These are phyloP conservation scores for Auxenochlorella pyrenoidosa DNA, from an alignment of 139 green algal species.

Conservation along the genomic window DNA sequence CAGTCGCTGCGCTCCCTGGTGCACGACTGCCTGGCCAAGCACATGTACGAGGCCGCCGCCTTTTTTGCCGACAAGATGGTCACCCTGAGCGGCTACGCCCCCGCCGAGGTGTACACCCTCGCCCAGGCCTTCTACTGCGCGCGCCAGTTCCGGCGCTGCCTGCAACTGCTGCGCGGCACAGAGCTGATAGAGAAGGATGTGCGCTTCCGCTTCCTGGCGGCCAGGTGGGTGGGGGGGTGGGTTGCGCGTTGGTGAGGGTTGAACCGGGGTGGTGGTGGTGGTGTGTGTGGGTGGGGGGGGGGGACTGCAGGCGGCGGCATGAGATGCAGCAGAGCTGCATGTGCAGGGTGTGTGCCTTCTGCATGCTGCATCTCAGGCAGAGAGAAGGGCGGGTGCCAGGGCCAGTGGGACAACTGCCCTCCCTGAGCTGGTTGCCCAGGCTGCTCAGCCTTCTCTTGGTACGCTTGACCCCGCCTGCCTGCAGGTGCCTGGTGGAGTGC, in stretches of 20 bases:
- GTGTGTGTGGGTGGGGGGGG: too few relatives aligned
- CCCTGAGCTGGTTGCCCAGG: too few relatives aligned
- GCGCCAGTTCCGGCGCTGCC: slow-evolving; percentile 78
- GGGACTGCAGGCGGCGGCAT: too few relatives aligned
- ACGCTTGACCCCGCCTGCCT: not conserved
- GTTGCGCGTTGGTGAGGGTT: too few relatives aligned
- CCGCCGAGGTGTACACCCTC: slow-evolving; percentile 86
- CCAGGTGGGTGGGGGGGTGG: slow-evolving; percentile 46
- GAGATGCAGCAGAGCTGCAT: too few relatives aligned
- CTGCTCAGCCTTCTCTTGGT: too few relatives aligned
- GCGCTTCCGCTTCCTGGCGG: slow-evolving; percentile 80
- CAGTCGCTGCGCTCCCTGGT: slow-evolving; percentile 62
- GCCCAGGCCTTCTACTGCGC: slow-evolving; percentile 82
- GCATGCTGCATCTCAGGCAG: too few relatives aligned
- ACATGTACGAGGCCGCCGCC: slow-evolving; percentile 85
- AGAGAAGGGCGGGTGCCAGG: too few relatives aligned
- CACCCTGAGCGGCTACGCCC: slow-evolving; percentile 65
- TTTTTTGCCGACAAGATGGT: slow-evolving; percentile 98
- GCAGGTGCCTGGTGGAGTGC: slow-evolving; percentile 76
- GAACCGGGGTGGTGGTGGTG: too few relatives aligned
- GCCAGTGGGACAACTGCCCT: too few relatives aligned
- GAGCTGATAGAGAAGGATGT: slow-evolving; percentile 64
- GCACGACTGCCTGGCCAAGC: slow-evolving; percentile 90
- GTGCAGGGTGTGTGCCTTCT: too few relatives aligned
- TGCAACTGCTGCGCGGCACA: slow-evolving; percentile 67